These are phyloP conservation scores for Tolypocladium guangdongense DNA, from an alignment of 2,329 filamentous ascomycete genomes.

Conservation along the genomic window DNA sequence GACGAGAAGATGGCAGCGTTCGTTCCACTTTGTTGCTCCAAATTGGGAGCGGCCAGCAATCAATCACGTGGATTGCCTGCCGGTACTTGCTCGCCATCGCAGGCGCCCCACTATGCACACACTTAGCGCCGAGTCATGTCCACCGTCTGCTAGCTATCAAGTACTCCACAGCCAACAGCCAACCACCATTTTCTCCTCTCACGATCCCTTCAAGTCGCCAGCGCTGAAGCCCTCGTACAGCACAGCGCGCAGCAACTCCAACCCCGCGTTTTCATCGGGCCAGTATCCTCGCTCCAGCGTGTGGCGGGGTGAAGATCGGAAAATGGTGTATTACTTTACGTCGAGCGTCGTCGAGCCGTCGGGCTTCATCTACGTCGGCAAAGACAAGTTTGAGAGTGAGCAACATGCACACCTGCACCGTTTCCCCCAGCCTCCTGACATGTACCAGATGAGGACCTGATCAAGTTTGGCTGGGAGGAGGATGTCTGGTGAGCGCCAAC, in stretches of 20 bases:
- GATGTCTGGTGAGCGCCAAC: slow-evolving; percentile 70
- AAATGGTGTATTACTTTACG: slow-evolving; percentile 93
- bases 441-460: slow-evolving; percentile 81
- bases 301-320: neutral
- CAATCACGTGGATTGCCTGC: neutral
- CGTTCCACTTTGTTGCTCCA: neutral
- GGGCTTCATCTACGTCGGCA: slow-evolving; percentile 90
- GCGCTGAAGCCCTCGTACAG: no score
- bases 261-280: no score
- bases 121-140: rapidly evolving
- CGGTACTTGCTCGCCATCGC: neutral
- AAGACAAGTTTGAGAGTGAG: slow-evolving; percentile 98
- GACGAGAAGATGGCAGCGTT: no score
- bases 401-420: slow-evolving; percentile 3
- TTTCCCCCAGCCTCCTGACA: slow-evolving; percentile 3
- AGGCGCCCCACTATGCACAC: neutral
- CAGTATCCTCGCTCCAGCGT: no score
- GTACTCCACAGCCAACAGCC: neutral
- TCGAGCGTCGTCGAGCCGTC: slow-evolving; percentile 73
- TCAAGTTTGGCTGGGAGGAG: slow-evolving; percentile 87
- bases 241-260: neutral
- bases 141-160: neutral
- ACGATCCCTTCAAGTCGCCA: neutral
- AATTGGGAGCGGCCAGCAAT: neutral
- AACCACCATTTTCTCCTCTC: neutral